Evolutionary conservation across 164 flowering plant genomes (phyloP).

Genomic region (Saururus chinensis): DNA sequence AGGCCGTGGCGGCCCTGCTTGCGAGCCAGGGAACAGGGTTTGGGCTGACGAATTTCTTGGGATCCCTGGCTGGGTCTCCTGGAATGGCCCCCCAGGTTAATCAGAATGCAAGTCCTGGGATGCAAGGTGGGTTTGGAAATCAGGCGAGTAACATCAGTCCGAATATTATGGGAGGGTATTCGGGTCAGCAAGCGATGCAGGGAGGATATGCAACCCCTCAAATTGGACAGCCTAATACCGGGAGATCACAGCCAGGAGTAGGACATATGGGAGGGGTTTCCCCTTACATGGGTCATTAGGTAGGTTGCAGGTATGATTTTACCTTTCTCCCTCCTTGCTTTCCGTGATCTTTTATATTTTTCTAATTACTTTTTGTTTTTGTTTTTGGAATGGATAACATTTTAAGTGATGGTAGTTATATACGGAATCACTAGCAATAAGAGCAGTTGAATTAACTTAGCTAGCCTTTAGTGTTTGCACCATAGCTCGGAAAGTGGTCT

Average conservation of each 20-base stretch:
- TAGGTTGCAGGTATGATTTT: conserved; percentile 9
- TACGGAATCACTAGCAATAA: background rate
- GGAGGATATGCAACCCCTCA: conserved; percentile 45
- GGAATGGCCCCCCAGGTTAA: conserved; percentile 28
- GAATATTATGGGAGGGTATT: conserved; percentile 43
- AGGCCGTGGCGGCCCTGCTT: conserved; percentile 69
- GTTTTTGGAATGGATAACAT: background rate
- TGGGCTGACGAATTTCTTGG: conserved; percentile 56
- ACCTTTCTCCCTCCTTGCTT: background rate
- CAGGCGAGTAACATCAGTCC: conserved; percentile 22
- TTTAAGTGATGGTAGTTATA: background rate
- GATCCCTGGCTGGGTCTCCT: conserved; percentile 29
- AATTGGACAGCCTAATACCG: conserved; percentile 36
- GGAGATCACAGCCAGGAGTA: conserved; percentile 44
- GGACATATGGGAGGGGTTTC: conserved; percentile 34
- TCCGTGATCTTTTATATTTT: background rate
- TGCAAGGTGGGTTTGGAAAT: conserved; percentile 43
- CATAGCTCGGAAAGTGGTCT: background rate
- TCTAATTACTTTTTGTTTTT: background rate
- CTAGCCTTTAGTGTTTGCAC: background rate
- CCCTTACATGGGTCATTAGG: conserved; percentile 53
- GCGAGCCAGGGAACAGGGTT: conserved; percentile 69
- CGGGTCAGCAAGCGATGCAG: conserved; percentile 41
- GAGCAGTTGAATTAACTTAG: background rate
- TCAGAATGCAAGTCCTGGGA: conserved; percentile 30